Base-by-base conservation (phyloP, 1,284 basidiomycete genomes). In the Ceratobasidium sp. region DNA sequence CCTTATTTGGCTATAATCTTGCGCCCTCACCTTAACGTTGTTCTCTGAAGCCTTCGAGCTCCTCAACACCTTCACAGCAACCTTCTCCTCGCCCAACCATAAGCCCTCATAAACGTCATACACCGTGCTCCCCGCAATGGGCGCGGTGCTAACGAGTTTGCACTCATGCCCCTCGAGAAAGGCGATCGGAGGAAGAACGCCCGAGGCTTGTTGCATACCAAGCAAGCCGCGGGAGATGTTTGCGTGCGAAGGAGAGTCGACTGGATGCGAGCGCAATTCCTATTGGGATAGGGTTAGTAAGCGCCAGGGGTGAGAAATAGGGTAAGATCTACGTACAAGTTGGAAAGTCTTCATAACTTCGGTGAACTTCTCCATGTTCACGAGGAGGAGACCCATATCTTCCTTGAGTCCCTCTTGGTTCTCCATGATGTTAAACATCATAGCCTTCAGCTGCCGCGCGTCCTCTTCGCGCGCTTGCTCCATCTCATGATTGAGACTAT, bases 81-180 rank as follows among this genome's bases (percentile, higher is more conserved):
- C 75, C 27, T 67, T 65, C 11, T 69, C 59, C 27, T 76, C 75
- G 27, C 66, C 73, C 1, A 75, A 50, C 75, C 75, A 76, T 11
- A 76, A 36, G 22, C 75, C 75, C 60, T 76, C 60, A 45, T 71
- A 76, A 0, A 76, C 71, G 41, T 76, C 75, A 41, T 74, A 76
- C 22, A 64, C 66, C 1, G 73, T 62, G 27, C 74, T 60, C 27
- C 50, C 47, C 17, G 57, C 47, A 29, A 60, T 50, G 17, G 56
- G 53, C 5, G 64, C 53, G 1, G 31, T 44, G 11, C 56, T 57
- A 33, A 50, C 53, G n/a, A 69, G 45, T 22, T 57, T 69, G 31
- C 66, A 69, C 51, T 69, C 66, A 24, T 69, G 53, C 17, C 66
- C 66, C 31, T 69, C 66, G n/a, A 69, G 53, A 41, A 69, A 69